These are phyloP conservation scores for Exophiala sideris DNA, from an alignment of 2,329 filamentous ascomycete genomes.

Conservation along the genomic window DNA sequence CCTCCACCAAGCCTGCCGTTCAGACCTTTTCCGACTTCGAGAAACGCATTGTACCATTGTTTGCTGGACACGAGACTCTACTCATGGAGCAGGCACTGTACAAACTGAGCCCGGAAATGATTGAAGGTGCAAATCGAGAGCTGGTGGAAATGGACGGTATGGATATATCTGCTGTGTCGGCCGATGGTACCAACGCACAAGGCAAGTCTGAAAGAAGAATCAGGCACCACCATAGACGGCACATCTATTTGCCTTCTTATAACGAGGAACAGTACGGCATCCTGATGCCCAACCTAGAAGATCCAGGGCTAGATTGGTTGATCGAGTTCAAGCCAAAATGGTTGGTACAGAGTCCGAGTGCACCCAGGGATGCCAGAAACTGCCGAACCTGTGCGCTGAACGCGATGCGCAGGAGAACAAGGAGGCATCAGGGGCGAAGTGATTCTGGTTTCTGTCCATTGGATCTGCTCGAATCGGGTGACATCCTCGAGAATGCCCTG, in stretches of 20 bases:
- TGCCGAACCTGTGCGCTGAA: constrained; percentile 72
- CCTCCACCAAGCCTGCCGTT: constrained; percentile 43
- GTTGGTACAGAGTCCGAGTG: constrained; percentile 71
- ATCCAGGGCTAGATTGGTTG: constrained; percentile 32
- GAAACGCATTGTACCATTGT: constrained; percentile 54
- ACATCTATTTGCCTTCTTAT: constrained; percentile 48
- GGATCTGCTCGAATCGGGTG: constrained; percentile 47
- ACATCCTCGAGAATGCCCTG: constrained; percentile 40
- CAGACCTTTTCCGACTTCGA: constrained; percentile 43
- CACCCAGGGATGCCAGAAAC: constrained; percentile 59
- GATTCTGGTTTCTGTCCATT: constrained; percentile 59
- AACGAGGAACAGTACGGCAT: constrained; percentile 61
- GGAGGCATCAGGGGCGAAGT: constrained; percentile 27
- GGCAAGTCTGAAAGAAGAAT: constrained; percentile 3
- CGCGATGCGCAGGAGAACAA: constrained; percentile 41
- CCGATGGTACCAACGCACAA: not conserved
- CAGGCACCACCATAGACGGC: constrained; percentile 49
- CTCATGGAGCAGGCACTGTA: constrained; percentile 42
- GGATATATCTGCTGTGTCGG: not conserved
- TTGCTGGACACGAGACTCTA: constrained; percentile 39
- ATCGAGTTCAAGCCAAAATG: constrained; percentile 83
- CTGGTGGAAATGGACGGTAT: constrained; percentile 42
- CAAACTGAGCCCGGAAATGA: constrained; percentile 51
- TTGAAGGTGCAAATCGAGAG: constrained; percentile 44
- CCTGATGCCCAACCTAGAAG: constrained; percentile 70